Base-by-base conservation (phyloP, 495 filamentous ascomycete species). In the Thozetella sp. region DNA sequence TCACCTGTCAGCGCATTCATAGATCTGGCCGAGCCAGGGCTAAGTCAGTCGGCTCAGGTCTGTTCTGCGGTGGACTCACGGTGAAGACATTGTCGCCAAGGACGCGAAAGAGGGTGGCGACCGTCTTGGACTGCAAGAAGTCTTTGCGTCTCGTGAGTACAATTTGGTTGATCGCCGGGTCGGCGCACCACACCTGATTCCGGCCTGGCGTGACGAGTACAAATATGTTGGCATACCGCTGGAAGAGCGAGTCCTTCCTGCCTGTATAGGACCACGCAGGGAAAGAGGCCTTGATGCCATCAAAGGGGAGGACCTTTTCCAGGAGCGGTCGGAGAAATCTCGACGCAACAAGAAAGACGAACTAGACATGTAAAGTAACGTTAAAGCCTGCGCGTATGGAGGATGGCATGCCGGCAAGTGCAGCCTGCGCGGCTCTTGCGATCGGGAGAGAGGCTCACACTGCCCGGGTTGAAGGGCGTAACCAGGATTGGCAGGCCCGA, bases 211-310 rank as follows among this genome's bases (percentile, higher is more conserved):
- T 70, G 24, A 66, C 70, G 0, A 75, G 19, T 15, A 63, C 59
- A 57, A 73, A 75, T 9, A 48, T 56, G 0, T 53, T 45, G 1
- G 68, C 70, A 12, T 65, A 13, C 17, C 61, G 60, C 13, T 67
- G 54, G 53, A 64, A 60, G 12, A 61, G 15, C 11, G n/a, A 45
- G 10, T 51, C n/a, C n/a, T n/a, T 30, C 26, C 62, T 69, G 2
- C 57, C 37, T 2, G 59, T 56, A 51, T 67, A 69, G 56, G 73
- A 69, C 70, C 70, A 75, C 0, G 70, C 72, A 30, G 63, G 56
- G 22, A 63, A 62, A 1, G 48, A 10, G 6, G 70, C 19, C 22
- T 67, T 62, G 6, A 72, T 26, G 13, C 63, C 61, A 0, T 59
- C 55, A 27, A 2, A 20, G 2, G 70, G 72, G 11, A 75, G 51